phyloP scores from a whole-genome alignment of 129 eudicot genomes.

The Tanacetum coccineum region DNA sequence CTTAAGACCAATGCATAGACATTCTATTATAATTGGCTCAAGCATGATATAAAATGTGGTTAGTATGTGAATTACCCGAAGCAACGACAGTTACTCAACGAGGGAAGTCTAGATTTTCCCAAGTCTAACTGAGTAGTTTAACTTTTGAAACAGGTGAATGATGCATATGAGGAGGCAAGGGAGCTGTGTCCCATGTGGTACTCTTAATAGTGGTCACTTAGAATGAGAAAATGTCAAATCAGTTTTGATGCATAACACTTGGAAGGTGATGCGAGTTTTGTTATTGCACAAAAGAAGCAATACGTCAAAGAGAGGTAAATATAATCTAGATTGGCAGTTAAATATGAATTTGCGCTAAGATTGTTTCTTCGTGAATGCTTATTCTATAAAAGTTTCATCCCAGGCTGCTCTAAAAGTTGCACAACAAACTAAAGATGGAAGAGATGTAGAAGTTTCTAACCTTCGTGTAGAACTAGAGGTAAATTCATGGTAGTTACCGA shows the following conservation, averaged over 20 bases:
- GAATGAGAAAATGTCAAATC: conserved; percentile 17
- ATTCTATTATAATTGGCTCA: too few relatives aligned
- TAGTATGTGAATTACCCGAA: too few relatives aligned
- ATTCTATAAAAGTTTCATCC: conserved; percentile 7
- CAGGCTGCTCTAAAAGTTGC: conserved; percentile 88
- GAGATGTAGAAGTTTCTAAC: conserved; percentile 60
- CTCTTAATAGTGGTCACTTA: too few relatives aligned
- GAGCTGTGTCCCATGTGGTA: too few relatives aligned
- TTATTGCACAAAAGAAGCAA: conserved; percentile 67
- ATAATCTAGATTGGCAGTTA: conserved; percentile 8
- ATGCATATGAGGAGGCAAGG: too few relatives aligned
- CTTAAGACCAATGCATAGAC: too few relatives aligned
- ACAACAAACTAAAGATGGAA: conserved; percentile 65
- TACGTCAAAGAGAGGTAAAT: conserved; percentile 77
- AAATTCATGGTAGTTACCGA: conserved; percentile 21
- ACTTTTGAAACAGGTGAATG: too few relatives aligned
- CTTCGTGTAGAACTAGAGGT: conserved; percentile 81
- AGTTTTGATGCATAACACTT: conserved; percentile 15
- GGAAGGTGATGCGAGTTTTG: conserved; percentile 26
- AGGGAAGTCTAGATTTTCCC: too few relatives aligned
- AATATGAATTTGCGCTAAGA: not conserved
- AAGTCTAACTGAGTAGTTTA: too few relatives aligned
- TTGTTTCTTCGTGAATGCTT: not conserved
- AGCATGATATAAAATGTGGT: too few relatives aligned
- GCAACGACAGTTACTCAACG: too few relatives aligned